These are phyloP conservation scores for Phialophora macrospora DNA, from an alignment of 2,329 filamentous ascomycete species.

Conservation along the genomic window DNA sequence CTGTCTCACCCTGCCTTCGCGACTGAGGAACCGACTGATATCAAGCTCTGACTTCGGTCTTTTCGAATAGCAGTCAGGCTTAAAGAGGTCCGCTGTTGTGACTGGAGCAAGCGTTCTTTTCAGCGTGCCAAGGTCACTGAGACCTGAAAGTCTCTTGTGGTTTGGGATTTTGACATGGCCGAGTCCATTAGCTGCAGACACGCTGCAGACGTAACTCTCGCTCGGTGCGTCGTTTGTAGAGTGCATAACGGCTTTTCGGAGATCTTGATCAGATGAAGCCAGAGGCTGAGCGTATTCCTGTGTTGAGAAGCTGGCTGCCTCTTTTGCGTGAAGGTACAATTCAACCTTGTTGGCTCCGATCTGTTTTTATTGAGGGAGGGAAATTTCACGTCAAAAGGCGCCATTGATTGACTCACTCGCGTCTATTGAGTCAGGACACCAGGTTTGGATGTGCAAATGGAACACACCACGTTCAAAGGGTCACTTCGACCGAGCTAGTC, in stretches of 20 bases:
- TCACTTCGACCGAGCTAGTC: neutral
- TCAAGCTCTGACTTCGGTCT: neutral
- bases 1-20: conserved; percentile 7
- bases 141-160: neutral
- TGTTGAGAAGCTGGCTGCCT: neutral
- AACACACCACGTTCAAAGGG: neutral
- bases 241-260: neutral
- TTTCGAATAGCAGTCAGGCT: neutral
- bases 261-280: neutral
- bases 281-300: neutral
- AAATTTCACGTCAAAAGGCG: neutral
- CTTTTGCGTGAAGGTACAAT: neutral
- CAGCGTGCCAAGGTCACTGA: neutral
- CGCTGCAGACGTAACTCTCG: neutral
- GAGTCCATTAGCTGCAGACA: neutral
- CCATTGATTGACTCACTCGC: neutral
- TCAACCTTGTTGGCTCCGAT: neutral
- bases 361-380: neutral
- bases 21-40: conserved; percentile 10
- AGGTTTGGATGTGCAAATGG: neutral
- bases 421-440: neutral
- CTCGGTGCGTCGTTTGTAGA: neutral
- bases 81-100: neutral
- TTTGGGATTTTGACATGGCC: neutral
- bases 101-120: neutral